Evolutionary conservation across 1,284 basidiomycete species (phyloP), one percentile per base, ranked within the genome.

Genomic region (Peniophora sp.): DNA sequence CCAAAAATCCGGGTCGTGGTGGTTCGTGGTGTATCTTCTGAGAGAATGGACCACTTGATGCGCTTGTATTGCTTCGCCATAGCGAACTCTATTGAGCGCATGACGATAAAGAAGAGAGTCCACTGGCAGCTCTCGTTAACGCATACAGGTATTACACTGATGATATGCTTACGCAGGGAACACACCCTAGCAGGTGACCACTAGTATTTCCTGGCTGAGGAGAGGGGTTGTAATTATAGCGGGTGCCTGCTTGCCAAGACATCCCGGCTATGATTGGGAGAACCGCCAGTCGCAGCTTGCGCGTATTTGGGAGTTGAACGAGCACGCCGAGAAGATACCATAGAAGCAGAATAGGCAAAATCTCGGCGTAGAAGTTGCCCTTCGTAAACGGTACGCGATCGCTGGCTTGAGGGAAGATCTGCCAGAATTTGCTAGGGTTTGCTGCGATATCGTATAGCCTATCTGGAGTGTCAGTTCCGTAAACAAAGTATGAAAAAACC

Each of bases 251-350:
- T 9, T 27, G 19, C 14, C 38, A 52, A 2, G 39, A 27, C 48
- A 49, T 20, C 17, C 14, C 23, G 17, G 39, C 16, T 3, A 49
- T 32, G 3, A 27, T 20, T 11, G 51, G 38, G 16, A 52, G 38
- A 8, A 52, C 19, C 25, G 38, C 43, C 6, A 52, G 17, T 27
- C 51, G 51, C 12, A 49, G 16, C 12, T 17, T 49, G 12, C 34
- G 24, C 2, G 51, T 52, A 34, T 52, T 49, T 2, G 51, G 48
- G 8, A 52, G 22, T 27, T 49, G 47, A 23, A 52, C 51, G 9
- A 52, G 43, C 16, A 52, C 47, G 17, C 47, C 47, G 23, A 49
- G 47, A 14, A 27, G 22, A 32, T 49, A 52, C n/a, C 43, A 48
- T 5, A 23, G 22, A 3, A 52, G 38, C 2, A 52, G 32, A 14